phyloP scores from a whole-genome alignment of 164 flowering plant species.

The Tetrastigma voinierianum region DNA sequence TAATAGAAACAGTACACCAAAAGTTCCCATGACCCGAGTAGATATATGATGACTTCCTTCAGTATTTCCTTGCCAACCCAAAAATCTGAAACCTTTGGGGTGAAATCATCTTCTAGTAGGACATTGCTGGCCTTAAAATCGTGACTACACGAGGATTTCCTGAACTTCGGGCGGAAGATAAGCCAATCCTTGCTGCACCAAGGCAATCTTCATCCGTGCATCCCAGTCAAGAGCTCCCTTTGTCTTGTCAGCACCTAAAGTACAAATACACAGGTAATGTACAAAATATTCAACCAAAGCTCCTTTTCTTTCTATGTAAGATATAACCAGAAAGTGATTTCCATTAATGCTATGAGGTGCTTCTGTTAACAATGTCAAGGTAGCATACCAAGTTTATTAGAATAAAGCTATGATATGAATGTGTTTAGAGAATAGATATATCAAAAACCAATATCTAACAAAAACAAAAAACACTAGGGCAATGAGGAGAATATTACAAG shows the following conservation, averaged over 20 bases:
- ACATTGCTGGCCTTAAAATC: no score
- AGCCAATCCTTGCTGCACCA: conserved; percentile 79
- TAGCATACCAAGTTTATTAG: background rate
- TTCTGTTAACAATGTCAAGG: no score
- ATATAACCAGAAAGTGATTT: background rate
- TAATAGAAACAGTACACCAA: conserved; percentile 28
- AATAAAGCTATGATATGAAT: background rate
- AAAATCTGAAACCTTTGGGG: no score
- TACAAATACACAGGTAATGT: conserved; percentile 13
- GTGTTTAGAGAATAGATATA: background rate
- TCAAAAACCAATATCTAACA: background rate
- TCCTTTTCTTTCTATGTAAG: background rate
- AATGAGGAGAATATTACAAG: no score
- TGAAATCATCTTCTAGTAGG: no score
- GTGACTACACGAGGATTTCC: no score
- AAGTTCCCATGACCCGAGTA: no score
- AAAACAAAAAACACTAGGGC: background rate
- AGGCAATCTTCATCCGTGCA: no score
- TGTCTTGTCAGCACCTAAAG: conserved; percentile 63
- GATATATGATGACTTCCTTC: no score
- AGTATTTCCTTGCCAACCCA: background rate
- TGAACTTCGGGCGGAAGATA: no score
- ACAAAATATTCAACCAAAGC: background rate
- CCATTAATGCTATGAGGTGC: no score
- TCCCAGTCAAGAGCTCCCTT: conserved; percentile 12